These are phyloP conservation scores for Suillus hirtellus DNA, from an alignment of 768 basidiomycete genomes.

Conservation along the genomic window DNA sequence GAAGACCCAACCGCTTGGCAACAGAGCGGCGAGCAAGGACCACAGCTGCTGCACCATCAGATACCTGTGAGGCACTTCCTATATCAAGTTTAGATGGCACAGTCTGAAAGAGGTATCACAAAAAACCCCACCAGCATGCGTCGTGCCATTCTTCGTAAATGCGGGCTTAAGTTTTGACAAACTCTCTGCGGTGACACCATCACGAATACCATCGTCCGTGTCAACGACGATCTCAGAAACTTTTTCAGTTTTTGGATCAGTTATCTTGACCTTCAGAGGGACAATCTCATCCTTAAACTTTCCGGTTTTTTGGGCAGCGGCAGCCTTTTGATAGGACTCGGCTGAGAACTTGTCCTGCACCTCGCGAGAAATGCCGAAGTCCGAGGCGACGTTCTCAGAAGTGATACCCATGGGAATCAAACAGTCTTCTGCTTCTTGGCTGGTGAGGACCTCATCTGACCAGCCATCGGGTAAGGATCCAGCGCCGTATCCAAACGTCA, in stretches of 20 bases:
- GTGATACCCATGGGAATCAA: conserved; percentile 91
- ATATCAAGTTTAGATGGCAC: not conserved
- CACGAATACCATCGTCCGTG: conserved; percentile 82
- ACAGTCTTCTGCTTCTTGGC: conserved; percentile 77
- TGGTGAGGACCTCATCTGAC: conserved; percentile 65
- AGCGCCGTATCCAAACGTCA: conserved; percentile 77
- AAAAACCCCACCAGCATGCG: conserved; percentile 61
- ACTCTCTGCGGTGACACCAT: conserved; percentile 78
- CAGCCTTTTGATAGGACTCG: conserved; percentile 81
- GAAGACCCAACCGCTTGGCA: conserved; percentile 82
- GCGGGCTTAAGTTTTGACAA: conserved; percentile 84
- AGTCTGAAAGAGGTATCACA: not conserved
- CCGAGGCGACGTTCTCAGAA: conserved; percentile 86
- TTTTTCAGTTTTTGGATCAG: conserved; percentile 75
- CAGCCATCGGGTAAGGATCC: conserved; percentile 54
- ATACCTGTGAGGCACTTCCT: conserved; percentile 87
- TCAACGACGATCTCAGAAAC: conserved; percentile 69
- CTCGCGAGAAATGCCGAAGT: conserved; percentile 72
- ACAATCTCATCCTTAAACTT: conserved; percentile 84
- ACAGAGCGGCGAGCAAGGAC: conserved; percentile 77
- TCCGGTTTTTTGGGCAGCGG: conserved; percentile 75
- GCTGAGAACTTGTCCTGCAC: conserved; percentile 87
- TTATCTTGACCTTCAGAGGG: conserved; percentile 68
- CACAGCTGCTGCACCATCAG: conserved; percentile 91
- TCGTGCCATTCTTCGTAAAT: conserved; percentile 72